These are phyloP conservation scores for Geotrichum phurueaensis DNA, from an alignment of 1,139 yeast species.

Conservation along the genomic window DNA sequence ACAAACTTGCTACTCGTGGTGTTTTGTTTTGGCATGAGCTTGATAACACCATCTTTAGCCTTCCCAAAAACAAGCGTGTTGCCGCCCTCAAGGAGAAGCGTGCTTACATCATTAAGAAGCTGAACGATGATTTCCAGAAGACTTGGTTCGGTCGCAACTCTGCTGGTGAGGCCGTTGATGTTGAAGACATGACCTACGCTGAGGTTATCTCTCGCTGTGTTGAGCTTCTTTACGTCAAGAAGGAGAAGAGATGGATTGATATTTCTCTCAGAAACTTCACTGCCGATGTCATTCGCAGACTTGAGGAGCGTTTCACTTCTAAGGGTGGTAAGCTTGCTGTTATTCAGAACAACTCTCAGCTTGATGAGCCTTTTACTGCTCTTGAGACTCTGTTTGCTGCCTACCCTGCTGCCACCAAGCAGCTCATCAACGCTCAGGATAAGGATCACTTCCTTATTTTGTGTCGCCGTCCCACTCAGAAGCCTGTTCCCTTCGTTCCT, in stretches of 20 bases:
- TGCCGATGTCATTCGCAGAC: conserved; percentile 84
- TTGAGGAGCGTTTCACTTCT: conserved; percentile 89
- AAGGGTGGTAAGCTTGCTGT: conserved; percentile 48
- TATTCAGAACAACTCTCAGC: conserved; percentile 64
- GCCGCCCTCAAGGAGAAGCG: conserved; percentile 79
- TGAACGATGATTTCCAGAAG: conserved; percentile 93
- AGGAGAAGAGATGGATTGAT: conserved; percentile 85
- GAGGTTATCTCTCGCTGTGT: conserved; percentile 85
- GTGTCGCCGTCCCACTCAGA: conserved; percentile 79
- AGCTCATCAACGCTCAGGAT: conserved; percentile 91
- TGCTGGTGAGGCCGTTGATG: conserved; percentile 73
- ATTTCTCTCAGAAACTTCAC: conserved; percentile 75
- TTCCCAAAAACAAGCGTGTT: conserved; percentile 83
- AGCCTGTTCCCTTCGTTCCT: conserved; percentile 98
- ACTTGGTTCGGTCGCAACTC: conserved; percentile 90
- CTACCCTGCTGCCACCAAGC: conserved; percentile 69
- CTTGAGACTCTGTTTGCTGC: conserved; percentile 55
- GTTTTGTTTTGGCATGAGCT: conserved; percentile 89
- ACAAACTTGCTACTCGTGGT: conserved; percentile 97
- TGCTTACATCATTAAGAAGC: conserved; percentile 73
- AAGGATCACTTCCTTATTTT: conserved; percentile 84
- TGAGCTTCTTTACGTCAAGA: conserved; percentile 79
- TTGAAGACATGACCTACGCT: conserved; percentile 92
- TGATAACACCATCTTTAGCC: conserved; percentile 85
- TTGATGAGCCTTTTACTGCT: conserved; percentile 60